Conservation (phyloP, 2,329 filamentous ascomycete genomes). For the Fusarium sp. region DNA sequence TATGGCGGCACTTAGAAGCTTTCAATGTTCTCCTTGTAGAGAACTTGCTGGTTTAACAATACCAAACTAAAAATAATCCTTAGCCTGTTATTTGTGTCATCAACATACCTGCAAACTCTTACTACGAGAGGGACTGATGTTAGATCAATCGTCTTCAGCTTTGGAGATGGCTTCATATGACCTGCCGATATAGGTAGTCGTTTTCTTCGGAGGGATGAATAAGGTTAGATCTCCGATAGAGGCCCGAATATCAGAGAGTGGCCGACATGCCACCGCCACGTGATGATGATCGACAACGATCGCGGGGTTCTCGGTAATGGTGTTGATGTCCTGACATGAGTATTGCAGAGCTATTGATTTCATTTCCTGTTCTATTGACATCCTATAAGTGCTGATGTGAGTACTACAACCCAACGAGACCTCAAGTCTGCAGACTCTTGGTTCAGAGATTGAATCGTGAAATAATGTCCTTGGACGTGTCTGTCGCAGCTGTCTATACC, state of each 20-base stretch:
- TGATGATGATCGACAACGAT: slow-evolving; percentile 1
- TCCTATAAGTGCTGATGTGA: too few species aligned
- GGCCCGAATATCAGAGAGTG: slow-evolving; percentile 16
- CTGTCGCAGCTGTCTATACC: not conserved
- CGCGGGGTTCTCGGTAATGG: slow-evolving; percentile 2
- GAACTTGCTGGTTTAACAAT: too few species aligned
- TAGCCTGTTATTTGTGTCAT: too few species aligned
- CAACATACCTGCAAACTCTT: not conserved
- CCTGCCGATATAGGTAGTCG: not conserved
- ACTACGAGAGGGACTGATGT: too few species aligned
- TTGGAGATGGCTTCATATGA: not conserved
- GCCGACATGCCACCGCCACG: slow-evolving; percentile 25
- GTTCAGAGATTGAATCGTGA: not conserved
- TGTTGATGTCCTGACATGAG: not conserved
- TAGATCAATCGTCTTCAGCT: too few species aligned
- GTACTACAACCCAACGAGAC: too few species aligned
- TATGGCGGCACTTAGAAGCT: too few species aligned
- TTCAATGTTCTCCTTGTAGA: too few species aligned
- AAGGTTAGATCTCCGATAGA: slow-evolving; percentile 20
- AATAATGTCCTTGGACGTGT: not conserved
- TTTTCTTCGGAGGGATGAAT: not conserved
- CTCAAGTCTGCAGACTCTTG: too few species aligned
- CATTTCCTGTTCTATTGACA: too few species aligned
- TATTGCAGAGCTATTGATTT: too few species aligned
- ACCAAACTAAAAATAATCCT: too few species aligned